A percentile compares a stretch with the other conserved stretches of the same genome.
phyloP scores from a whole-genome alignment of 2,329 filamentous ascomycete genomes.

The Botrytis fabae region DNA sequence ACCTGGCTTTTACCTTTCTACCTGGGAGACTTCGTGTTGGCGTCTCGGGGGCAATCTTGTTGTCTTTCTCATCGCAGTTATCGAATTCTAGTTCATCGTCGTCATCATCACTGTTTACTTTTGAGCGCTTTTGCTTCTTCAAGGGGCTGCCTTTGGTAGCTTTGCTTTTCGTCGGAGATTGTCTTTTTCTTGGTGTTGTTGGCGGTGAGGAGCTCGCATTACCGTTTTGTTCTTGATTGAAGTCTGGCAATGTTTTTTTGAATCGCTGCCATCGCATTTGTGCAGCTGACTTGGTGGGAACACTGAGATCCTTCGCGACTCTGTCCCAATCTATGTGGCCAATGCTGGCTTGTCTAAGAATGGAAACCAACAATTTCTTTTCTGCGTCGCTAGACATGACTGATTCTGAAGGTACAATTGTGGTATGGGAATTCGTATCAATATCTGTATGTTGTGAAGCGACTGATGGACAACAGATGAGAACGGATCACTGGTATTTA shows the following conservation, averaged over 20 bases:
- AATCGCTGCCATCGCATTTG: conserved; percentile 6
- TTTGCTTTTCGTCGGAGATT: conserved; percentile 14
- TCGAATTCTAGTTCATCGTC: not conserved
- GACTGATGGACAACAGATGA: not conserved
- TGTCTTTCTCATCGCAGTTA: not conserved
- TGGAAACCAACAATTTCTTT: conserved; percentile 9
- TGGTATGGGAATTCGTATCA: not conserved
- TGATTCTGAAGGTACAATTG: not conserved
- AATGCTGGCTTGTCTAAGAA: not conserved
- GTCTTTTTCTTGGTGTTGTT: conserved; percentile 14
- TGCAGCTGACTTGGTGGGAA: conserved; percentile 5
- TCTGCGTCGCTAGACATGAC: conserved; percentile 4
- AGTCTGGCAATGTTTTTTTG: not conserved
- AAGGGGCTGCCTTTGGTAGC: not conserved
- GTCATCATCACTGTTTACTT: conserved; percentile 1
- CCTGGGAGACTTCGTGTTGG: conserved; percentile 15
- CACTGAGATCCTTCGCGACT: conserved; percentile 5
- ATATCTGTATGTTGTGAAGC: not conserved
- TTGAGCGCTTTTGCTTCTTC: conserved; percentile 17
- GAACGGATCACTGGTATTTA: not conserved
- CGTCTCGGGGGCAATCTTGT: not conserved
- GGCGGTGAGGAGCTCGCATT: not conserved
- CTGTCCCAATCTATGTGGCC: conserved; percentile 2
- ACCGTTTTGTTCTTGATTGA: not conserved
- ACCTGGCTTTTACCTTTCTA: conserved; percentile 5